These are phyloP conservation scores for Penicillium atrosanguineum DNA, from an alignment of 495 filamentous ascomycete species.

Conservation along the genomic window DNA sequence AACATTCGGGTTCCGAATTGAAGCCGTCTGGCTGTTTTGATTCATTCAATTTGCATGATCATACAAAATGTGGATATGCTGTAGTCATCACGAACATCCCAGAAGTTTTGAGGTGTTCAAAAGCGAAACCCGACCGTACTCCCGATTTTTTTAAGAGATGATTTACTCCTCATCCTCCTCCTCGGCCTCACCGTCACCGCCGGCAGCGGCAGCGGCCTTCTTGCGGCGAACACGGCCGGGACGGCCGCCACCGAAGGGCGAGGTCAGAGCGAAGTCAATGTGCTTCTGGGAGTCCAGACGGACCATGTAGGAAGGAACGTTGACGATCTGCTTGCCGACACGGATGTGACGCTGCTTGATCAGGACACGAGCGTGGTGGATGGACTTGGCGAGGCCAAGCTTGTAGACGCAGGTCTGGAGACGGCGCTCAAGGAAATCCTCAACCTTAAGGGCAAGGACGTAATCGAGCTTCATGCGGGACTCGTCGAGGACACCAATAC, in stretches of 20 bases:
- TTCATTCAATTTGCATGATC: slow-evolving; percentile 46
- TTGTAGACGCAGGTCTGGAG: slow-evolving; percentile 99
- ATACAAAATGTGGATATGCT: slow-evolving; percentile 47
- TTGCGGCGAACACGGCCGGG: slow-evolving; percentile 96
- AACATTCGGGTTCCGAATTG: slow-evolving; percentile 33
- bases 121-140: slow-evolving; percentile 47
- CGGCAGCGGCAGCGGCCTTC: slow-evolving; percentile 96
- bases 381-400: slow-evolving; percentile 98
- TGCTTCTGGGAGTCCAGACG: slow-evolving; percentile 99
- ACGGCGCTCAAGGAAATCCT: slow-evolving; percentile 99
- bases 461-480: slow-evolving; percentile 99
- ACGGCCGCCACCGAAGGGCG: slow-evolving; percentile 95
- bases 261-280: slow-evolving; percentile 98
- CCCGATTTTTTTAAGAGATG: slow-evolving; percentile 28
- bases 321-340: slow-evolving; percentile 99
- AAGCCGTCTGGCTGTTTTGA: slow-evolving; percentile 38
- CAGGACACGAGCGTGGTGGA: slow-evolving; percentile 99
- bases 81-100: slow-evolving; percentile 44
- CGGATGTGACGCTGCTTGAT: slow-evolving; percentile 99
- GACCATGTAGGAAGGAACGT: slow-evolving; percentile 98
- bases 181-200: slow-evolving; percentile 78
- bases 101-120: slow-evolving; percentile 30
- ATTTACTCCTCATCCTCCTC: slow-evolving; percentile 86
- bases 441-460: slow-evolving; percentile 95
- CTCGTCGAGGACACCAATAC: slow-evolving; percentile 99